These are phyloP conservation scores for Fraxinus americana DNA, from an alignment of 257 asterid genomes.

Conservation along the genomic window DNA sequence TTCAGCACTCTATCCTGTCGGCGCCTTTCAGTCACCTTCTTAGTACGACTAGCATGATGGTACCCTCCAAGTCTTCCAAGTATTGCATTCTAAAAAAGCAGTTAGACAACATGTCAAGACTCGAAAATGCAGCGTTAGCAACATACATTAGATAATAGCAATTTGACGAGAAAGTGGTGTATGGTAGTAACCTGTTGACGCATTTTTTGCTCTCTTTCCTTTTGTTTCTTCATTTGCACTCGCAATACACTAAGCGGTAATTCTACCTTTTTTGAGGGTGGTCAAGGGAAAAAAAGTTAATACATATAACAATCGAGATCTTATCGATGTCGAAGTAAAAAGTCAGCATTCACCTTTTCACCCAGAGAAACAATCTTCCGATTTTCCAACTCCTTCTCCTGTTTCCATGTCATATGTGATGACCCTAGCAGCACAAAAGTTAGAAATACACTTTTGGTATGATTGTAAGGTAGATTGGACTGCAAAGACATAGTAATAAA, in stretches of 20 bases:
- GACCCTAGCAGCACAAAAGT: constrained; percentile 36
- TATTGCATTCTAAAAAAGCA: constrained; percentile 46
- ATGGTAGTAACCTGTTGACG: constrained; percentile 58
- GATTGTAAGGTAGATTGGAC: not conserved
- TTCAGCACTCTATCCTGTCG: constrained; percentile 64
- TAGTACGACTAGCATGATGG: constrained; percentile 37
- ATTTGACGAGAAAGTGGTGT: constrained; percentile 1
- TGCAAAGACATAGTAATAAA: too few relatives aligned
- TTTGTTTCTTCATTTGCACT: constrained; percentile 76
- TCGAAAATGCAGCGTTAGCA: not conserved
- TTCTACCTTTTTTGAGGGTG: constrained; percentile 78
- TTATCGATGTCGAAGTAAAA: not conserved
- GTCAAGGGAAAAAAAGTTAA: not conserved
- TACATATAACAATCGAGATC: not conserved
- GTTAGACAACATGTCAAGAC: constrained; percentile 20
- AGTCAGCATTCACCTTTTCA: constrained; percentile 56
- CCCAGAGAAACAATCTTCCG: constrained; percentile 72
- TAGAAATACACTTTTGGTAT: not conserved
- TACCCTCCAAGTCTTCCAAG: constrained; percentile 65
- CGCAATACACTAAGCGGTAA: constrained; percentile 86
- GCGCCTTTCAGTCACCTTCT: constrained; percentile 45
- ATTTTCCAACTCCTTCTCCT: constrained; percentile 71
- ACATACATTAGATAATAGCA: not conserved
- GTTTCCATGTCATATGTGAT: constrained; percentile 77
- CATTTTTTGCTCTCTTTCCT: constrained; percentile 70